Conservation (phyloP, 352 stramenopile species). For the Phytophthora constricta region DNA sequence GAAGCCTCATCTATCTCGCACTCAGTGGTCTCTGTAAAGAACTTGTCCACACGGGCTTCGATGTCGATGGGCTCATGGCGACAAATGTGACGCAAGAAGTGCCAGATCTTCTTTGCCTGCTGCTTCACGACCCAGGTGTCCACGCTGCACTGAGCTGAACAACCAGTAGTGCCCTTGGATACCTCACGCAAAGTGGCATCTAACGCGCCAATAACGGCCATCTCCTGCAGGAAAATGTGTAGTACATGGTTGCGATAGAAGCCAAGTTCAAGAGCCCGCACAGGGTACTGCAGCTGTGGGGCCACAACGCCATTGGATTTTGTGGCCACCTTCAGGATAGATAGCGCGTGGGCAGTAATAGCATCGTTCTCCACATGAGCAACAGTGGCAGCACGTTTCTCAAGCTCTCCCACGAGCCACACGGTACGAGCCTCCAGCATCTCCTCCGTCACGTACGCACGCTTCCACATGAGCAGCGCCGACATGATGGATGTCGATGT, state of each 20-base stretch:
- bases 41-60: constrained; percentile 39
- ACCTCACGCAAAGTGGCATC: constrained; percentile 43
- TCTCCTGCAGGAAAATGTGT: constrained; percentile 81
- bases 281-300: constrained; percentile 65
- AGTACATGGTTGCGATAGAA: constrained; percentile 91
- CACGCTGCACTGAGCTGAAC: constrained; percentile 19
- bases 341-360: constrained; percentile 65
- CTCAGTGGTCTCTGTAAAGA: constrained; percentile 33
- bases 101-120: constrained; percentile 59
- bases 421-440: constrained; percentile 60
- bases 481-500: constrained; percentile 80
- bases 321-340: constrained; percentile 61
- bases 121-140: constrained; percentile 41
- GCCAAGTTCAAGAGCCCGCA: constrained; percentile 70
- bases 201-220: constrained; percentile 69
- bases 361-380: constrained; percentile 64
- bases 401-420: constrained; percentile 69
- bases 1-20: constrained; percentile 28
- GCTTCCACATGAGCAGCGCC: constrained; percentile 82
- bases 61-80: constrained; percentile 62
- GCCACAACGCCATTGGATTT: constrained; percentile 47
- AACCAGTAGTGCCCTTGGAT: constrained; percentile 9
- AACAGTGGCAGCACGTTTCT: constrained; percentile 53
- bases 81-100: constrained; percentile 74
- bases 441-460: constrained; percentile 58